Percentiles rank a stretch among this genome's conserved stretches.
Evolutionary conservation across 257 asterid species (phyloP).

Genomic region (Nicotiana noctiflora): DNA sequence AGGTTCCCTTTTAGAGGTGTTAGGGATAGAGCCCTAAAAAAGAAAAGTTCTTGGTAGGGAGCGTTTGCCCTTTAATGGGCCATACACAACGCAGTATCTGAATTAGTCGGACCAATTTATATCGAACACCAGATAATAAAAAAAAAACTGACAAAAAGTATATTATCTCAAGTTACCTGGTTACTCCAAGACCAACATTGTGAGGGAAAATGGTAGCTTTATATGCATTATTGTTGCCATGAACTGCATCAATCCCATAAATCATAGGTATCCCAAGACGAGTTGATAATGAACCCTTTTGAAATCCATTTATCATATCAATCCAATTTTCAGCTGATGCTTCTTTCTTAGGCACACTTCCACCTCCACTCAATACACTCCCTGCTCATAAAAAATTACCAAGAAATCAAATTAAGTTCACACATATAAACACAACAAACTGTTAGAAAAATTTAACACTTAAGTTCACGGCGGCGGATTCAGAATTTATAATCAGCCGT

Average conservation of each 20-base stretch:
- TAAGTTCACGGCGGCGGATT: background rate
- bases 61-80: too few relatives aligned
- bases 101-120: too few relatives aligned
- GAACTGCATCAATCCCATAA: constrained; percentile 25
- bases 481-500: background rate
- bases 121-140: fast-evolving
- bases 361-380: constrained; percentile 25
- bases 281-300: constrained; percentile 17
- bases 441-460: background rate
- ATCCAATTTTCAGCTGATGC: constrained; percentile 19
- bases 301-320: constrained; percentile 22
- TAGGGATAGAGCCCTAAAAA: too few relatives aligned
- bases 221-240: constrained; percentile 17
- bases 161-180: constrained; percentile 10
- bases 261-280: constrained; percentile 23
- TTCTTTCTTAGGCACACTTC: constrained; percentile 13
- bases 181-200: constrained; percentile 21
- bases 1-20: too few relatives aligned
- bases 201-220: constrained; percentile 23
- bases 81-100: too few relatives aligned
- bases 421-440: background rate
- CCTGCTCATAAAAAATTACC: background rate
- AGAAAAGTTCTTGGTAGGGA: too few relatives aligned
- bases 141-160: background rate
- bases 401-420: background rate